Conservation (phyloP, 1,284 basidiomycete species). For the Entoloma clypeatum region DNA sequence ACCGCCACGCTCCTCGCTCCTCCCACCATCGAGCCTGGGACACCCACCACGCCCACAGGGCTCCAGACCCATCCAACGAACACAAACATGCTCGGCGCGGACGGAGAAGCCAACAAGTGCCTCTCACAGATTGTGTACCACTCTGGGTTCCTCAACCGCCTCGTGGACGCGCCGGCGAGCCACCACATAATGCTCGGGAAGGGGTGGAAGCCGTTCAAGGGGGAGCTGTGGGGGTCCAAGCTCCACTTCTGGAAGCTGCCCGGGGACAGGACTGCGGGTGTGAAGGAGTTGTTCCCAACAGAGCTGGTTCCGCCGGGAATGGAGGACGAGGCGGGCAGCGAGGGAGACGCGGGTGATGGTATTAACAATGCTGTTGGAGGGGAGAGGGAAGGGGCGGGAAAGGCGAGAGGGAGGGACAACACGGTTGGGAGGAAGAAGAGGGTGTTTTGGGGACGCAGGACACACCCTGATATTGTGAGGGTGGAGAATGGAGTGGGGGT, state of each 20-base stretch:
- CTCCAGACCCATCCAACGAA: too few species aligned
- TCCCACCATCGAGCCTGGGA: slow-evolving; percentile 47
- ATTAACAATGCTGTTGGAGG: slow-evolving; percentile 16
- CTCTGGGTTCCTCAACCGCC: slow-evolving; percentile 70
- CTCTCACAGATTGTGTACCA: slow-evolving; percentile 75
- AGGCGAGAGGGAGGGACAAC: slow-evolving; percentile 23
- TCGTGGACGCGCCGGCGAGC: slow-evolving; percentile 43
- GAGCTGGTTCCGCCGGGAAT: slow-evolving; percentile 51
- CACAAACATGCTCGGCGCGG: slow-evolving; percentile 18
- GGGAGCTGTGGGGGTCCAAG: slow-evolving; percentile 76
- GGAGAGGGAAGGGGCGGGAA: slow-evolving; percentile 24
- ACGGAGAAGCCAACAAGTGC: slow-evolving; percentile 44
- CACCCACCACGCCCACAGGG: too few species aligned
- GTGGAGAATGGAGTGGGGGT: slow-evolving; percentile 39
- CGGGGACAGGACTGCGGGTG: slow-evolving; percentile 53
- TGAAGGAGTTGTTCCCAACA: slow-evolving; percentile 71
- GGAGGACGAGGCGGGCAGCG: slow-evolving; percentile 42
- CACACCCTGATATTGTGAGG: slow-evolving; percentile 72
- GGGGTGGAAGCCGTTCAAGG: slow-evolving; percentile 81
- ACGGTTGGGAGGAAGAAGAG: slow-evolving; percentile 51
- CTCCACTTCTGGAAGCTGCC: slow-evolving; percentile 81
- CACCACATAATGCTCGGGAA: slow-evolving; percentile 43
- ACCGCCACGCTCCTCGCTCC: slow-evolving; percentile 44
- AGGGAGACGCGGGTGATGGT: slow-evolving; percentile 20
- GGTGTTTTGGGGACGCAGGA: slow-evolving; percentile 73